These are phyloP conservation scores for Aspergillus wentii DNA, from an alignment of 495 filamentous ascomycete genomes.

Conservation along the genomic window DNA sequence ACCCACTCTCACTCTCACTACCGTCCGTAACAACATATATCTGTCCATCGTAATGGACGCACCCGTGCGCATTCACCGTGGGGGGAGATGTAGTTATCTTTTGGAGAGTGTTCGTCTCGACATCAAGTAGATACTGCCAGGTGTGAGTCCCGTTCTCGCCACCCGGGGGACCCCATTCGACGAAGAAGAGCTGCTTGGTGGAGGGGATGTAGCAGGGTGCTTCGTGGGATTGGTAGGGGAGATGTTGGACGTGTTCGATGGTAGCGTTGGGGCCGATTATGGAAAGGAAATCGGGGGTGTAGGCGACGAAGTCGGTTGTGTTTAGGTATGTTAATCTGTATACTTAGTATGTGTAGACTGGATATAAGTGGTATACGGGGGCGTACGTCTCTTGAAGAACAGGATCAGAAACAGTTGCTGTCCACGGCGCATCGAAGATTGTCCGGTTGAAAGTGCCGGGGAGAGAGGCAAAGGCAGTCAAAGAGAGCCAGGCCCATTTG, in stretches of 20 bases:
- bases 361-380: not conserved
- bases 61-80: constrained; percentile 10
- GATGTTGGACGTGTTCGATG: constrained; percentile 9
- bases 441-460: constrained; percentile 4
- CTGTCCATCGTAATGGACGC: constrained; percentile 7
- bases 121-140: constrained; percentile 13
- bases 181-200: constrained; percentile 10
- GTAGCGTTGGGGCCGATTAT: constrained; percentile 9
- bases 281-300: constrained; percentile 6
- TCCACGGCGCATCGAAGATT: constrained; percentile 2
- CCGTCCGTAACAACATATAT: constrained; percentile 10
- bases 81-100: constrained; percentile 9
- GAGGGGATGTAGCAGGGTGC: constrained; percentile 11
- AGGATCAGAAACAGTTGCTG: constrained; percentile 1
- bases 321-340: constrained; percentile 4
- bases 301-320: constrained; percentile 12
- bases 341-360: too few species aligned
- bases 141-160: constrained; percentile 8
- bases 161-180: constrained; percentile 11
- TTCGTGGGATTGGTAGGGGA: constrained; percentile 10
- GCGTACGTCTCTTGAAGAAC: not conserved
- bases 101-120: constrained; percentile 5
- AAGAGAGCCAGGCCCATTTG: too few species aligned
- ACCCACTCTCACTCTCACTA: constrained; percentile 1
- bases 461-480: constrained; percentile 3